These are phyloP conservation scores for Cryomyces minteri DNA, from an alignment of 495 filamentous ascomycete species.

Conservation along the genomic window DNA sequence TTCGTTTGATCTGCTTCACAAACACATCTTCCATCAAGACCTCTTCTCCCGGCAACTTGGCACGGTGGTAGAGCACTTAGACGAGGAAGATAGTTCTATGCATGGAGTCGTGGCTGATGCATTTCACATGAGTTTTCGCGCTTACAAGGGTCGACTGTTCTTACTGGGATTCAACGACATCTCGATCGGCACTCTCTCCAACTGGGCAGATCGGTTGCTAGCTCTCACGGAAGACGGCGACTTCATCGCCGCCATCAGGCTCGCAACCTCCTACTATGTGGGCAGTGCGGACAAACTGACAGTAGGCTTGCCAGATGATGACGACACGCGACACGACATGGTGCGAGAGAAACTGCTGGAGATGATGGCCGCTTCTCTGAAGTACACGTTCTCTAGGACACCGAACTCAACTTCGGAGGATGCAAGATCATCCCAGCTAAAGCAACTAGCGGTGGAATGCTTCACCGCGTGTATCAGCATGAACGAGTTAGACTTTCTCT, in stretches of 20 bases:
- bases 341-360: constrained; percentile 80
- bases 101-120: constrained; percentile 95
- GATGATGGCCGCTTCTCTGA: constrained; percentile 86
- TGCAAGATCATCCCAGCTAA: too few relatives aligned
- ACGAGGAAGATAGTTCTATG: constrained; percentile 76
- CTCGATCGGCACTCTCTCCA: constrained; percentile 75
- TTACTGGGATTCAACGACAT: constrained; percentile 80
- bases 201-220: constrained; percentile 96
- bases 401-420: too few relatives aligned
- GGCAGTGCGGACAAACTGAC: constrained; percentile 82
- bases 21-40: constrained; percentile 82
- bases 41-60: constrained; percentile 73
- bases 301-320: constrained; percentile 80
- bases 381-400: constrained; percentile 83
- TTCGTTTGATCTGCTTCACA: constrained; percentile 78
- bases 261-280: constrained; percentile 82
- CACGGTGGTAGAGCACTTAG: constrained; percentile 65
- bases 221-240: constrained; percentile 91
- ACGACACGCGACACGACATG: constrained; percentile 52
- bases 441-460: constrained; percentile 58
- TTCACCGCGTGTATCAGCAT: constrained; percentile 68
- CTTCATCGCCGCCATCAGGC: constrained; percentile 72
- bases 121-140: constrained; percentile 91
- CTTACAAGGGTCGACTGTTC: constrained; percentile 88
- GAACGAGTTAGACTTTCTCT: constrained; percentile 61